Base-by-base conservation (phyloP, 345 rosid genomes). In the Camelina hispida region DNA sequence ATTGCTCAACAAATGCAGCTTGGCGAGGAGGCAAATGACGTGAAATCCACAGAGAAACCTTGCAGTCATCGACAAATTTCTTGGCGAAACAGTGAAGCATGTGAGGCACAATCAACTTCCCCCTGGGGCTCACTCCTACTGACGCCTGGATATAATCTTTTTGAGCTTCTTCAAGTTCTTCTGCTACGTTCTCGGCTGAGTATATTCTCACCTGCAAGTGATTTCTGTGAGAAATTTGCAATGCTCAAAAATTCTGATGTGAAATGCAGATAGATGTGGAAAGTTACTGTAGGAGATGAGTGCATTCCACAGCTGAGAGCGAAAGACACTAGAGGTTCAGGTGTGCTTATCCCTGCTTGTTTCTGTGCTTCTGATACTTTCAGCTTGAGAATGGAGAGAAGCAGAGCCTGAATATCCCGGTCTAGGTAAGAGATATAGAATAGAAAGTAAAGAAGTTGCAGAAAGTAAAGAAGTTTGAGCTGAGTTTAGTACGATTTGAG, bases 241-340 rank as follows among this genome's bases (percentile, higher is more conserved):
- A 22, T 65, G 5, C 6, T 50, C 15, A 40, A 71, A 10, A 47
- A 14, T 37, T 48, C 63, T 51, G n/a, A 34, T 43, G 28, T 14
- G 35, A 40, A 63, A 40, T 22, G 9, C 59, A 58, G 51, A 40
- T 18, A 66, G 35, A 38, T 40, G 48, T 12, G 17, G 46, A 16
- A 51, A 81, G 28, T 82, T 88, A 93, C 97, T 64, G 88, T 96
- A 17, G 98, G 97, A 7, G 96, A 93, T 32, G 97, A 91, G 84
- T 89, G 85, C 89, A 88, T 89, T 79, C 98, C 97, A 1, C 85
- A 85, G 82, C 94, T 91, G 66, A 91, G 93, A 67, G 97, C 93
- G 59, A 93, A 91, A 38, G 91, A 85, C 30, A 88, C 81, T 28
- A 88, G 89, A 51, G 96, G 91, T 72, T 93, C 93, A 47, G 84